These are phyloP conservation scores for Oryza longistaminata DNA, from an alignment of 176 grass and related monocot genomes.

Conservation along the genomic window DNA sequence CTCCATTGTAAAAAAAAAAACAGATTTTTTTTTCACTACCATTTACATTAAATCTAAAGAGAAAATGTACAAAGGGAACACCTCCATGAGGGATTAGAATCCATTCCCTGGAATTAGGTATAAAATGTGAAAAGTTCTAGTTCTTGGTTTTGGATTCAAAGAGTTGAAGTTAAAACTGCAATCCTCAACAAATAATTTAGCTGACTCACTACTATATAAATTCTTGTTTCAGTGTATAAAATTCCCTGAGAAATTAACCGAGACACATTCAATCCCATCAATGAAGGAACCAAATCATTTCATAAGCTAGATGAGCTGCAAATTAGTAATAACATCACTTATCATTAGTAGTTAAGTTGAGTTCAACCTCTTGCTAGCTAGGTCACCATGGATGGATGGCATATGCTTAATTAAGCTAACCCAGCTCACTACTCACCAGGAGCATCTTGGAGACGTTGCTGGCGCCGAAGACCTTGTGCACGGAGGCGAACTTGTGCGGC, in stretches of 20 bases:
- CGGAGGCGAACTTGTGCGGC: conserved; percentile 84
- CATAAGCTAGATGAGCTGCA: neutral
- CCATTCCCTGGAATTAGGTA: neutral
- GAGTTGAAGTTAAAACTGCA: neutral
- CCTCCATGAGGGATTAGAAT: too few species aligned
- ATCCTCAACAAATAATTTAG: neutral
- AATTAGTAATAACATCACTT: neutral
- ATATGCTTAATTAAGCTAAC: neutral
- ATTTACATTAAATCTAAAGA: too few species aligned
- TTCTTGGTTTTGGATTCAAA: neutral
- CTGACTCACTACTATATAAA: neutral
- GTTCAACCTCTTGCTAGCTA: neutral
- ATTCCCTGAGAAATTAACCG: neutral
- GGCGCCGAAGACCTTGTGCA: conserved; percentile 93
- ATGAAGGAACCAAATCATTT: neutral
- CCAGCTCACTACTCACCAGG: conserved; percentile 44
- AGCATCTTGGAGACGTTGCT: conserved; percentile 99
- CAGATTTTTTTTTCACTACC: too few species aligned
- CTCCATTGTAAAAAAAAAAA: too few species aligned
- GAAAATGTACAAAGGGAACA: too few species aligned
- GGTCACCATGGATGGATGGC: neutral
- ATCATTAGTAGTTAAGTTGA: neutral
- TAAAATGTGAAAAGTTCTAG: neutral
- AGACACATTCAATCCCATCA: conserved; percentile 1
- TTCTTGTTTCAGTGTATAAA: neutral